Base-by-base conservation (phyloP, 257 asterid genomes). In the Osmanthus fragrans region DNA sequence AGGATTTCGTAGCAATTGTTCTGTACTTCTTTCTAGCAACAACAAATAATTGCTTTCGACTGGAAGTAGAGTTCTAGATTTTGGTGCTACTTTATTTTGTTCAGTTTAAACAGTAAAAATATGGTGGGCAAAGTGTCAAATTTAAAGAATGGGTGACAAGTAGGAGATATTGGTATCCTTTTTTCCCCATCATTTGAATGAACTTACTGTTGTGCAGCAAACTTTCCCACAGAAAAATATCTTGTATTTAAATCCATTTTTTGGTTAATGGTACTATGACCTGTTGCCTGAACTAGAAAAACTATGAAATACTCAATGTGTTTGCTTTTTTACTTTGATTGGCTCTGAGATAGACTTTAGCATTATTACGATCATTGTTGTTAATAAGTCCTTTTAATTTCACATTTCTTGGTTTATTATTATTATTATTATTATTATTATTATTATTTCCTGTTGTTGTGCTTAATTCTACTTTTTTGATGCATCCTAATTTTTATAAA, bases 401-500 rank as follows among this genome's bases (percentile, higher is more conserved):
- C n/a, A 51, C 60, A 4, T 51, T 42, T 47, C 7, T 37, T 37
- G 80, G 70, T 29, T 80, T 56, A 36, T 13, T 42, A 15, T 33
- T 60, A 1, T 45, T 34, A 15, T n/a, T n/a, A n/a, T 80, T 56
- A 34, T 13, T 42, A 15, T 33, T 60, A 1, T 45, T 34, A 15
- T n/a, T 25, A 30, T 16, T 16, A 7, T 29, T 23, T 63, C 64
- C 64, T 3, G 23, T 27, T 78, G 66, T 27, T 73, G 71, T 77
- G 29, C 66, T 65, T 58, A 10, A 32, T 21, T 64, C 27, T 34
- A 30, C 25, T 73, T 81, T 13, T 47, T 78, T 49, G 37, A 70
- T 33, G 71, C 72, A 71, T 77, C 74, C 33, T 74, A 79, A 75
- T 60, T 29, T 56, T 29, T 42, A 80, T 18, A 18, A 11, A 67